These are phyloP conservation scores for Penicillium cataractarum DNA, from an alignment of 495 filamentous ascomycete genomes.

Conservation along the genomic window DNA sequence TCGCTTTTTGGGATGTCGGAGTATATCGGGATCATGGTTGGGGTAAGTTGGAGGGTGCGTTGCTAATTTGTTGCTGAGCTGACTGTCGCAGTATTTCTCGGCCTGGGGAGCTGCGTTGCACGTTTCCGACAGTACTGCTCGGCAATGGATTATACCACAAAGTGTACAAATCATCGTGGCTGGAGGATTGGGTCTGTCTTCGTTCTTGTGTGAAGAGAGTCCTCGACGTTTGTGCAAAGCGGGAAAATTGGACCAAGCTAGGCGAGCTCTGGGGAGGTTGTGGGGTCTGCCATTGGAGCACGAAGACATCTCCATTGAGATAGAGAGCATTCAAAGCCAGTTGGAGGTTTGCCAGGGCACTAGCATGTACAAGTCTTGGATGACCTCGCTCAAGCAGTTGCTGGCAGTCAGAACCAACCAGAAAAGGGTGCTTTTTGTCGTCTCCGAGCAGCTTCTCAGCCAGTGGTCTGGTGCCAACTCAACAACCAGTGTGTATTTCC, in stretches of 20 bases:
- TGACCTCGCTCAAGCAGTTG: conserved; percentile 53
- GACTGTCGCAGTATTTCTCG: conserved; percentile 22
- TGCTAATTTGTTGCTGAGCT: neutral
- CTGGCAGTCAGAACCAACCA: conserved; percentile 54
- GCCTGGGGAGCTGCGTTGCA: conserved; percentile 58
- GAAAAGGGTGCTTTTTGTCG: conserved; percentile 55
- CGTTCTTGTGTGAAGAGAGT: conserved; percentile 58
- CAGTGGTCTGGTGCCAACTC: conserved; percentile 66
- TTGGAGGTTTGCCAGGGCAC: conserved; percentile 54
- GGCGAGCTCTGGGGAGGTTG: conserved; percentile 40
- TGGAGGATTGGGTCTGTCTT: conserved; percentile 53
- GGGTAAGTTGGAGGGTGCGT: neutral
- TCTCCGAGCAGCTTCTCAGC: conserved; percentile 55
- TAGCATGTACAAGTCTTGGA: conserved; percentile 40
- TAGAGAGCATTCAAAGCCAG: conserved; percentile 51
- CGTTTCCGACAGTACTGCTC: conserved; percentile 46
- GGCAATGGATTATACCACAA: conserved; percentile 59
- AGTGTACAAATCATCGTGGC: conserved; percentile 64
- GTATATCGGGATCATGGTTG: conserved; percentile 63
- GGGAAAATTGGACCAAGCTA: conserved; percentile 30
- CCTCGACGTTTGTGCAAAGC: conserved; percentile 57
- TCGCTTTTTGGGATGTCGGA: conserved; percentile 63
- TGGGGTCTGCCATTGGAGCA: conserved; percentile 52
- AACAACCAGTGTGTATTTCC: conserved; percentile 31
- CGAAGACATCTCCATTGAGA: conserved; percentile 52